phyloP scores from a whole-genome alignment of 2,329 filamentous ascomycete species.

The Cephalotrichum gorgonifer region DNA sequence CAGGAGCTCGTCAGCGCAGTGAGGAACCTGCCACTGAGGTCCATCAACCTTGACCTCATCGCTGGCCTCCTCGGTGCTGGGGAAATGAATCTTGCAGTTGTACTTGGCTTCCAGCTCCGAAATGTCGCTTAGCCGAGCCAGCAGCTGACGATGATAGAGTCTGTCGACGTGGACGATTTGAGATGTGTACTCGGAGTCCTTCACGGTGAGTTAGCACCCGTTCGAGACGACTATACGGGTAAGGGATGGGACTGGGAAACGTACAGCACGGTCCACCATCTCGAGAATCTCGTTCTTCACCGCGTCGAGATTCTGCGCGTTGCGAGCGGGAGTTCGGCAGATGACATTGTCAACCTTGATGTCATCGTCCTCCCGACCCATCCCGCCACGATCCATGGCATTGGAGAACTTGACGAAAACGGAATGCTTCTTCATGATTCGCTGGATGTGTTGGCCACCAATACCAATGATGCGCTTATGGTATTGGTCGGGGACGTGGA shows the following conservation, averaged over 20 bases:
- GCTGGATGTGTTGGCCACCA: conserved; percentile 94
- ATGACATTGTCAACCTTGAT: conserved; percentile 99
- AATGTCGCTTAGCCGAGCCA: conserved; percentile 78
- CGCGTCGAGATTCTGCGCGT: conserved; percentile 90
- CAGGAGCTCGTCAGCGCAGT: conserved; percentile 91
- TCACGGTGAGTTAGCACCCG: neutral
- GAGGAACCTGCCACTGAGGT: conserved; percentile 94
- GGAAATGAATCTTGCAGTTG: conserved; percentile 99
- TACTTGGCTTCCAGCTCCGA: conserved; percentile 97
- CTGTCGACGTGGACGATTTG: conserved; percentile 91
- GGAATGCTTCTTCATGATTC: conserved; percentile 99
- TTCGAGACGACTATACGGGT: conserved; percentile 6
- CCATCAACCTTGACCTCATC: conserved; percentile 93
- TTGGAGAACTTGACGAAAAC: conserved; percentile 99
- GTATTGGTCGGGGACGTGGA: conserved; percentile 97
- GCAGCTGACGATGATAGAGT: conserved; percentile 87
- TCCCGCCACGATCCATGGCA: conserved; percentile 89
- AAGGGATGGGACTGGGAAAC: conserved; percentile 18
- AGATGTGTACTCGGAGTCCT: conserved; percentile 94
- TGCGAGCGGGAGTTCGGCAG: conserved; percentile 91
- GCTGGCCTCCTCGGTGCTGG: conserved; percentile 92
- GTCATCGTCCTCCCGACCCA: conserved; percentile 93
- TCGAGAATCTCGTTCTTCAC: conserved; percentile 99
- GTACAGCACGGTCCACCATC: conserved; percentile 90
- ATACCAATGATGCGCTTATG: conserved; percentile 99